Base-by-base conservation (phyloP, 345 rosid genomes). In the Clausena lansium region DNA sequence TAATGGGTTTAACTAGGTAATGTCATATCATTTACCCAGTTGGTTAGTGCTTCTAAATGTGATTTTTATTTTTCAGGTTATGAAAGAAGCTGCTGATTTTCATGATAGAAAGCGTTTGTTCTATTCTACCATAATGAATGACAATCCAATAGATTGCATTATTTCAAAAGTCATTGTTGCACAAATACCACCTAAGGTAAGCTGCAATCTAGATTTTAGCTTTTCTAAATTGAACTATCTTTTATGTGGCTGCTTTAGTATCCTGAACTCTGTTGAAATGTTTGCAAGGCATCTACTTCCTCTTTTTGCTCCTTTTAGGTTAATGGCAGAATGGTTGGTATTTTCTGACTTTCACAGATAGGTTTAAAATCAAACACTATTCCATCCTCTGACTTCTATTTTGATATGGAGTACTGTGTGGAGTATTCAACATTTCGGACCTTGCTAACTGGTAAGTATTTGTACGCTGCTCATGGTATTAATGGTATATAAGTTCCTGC, bases 381-480 rank as follows among this genome's bases (percentile, higher is more conserved):
- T 66, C 78, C 83, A 71, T 28, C 45, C 64, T 87, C 87, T 73
- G 90, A 86, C 85, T 93, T 86, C 86, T 95, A 92, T 79, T 95
- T 87, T 84, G 99, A 93, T 70, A 95, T 91, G 99, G 97, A 93
- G 80, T 95, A 95, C 62, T 88, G 90, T 59, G 88, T 95, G 87
- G 98, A 93, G 54, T 95, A 93, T 84, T 93, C 99, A 71, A 91
- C 97, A 80, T 95, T 95, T 84, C 89, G 79, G 75, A 85, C 86
- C 63, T 76, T 92, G 85, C 77, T 39, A 69, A 79, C 77, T 38
- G 81, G 99, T 95, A 84, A 84, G 92, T 82, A 52, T 15, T 30
- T 73, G 72, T 13, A 22, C 32, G 10, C 19, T 58, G 59, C 32
- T 74, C 41, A 45, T 81, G 59, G 39, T 79, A 41, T 55, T 77